These are phyloP conservation scores for Malus hybrid DNA, from an alignment of 331 rosid species.

Conservation along the genomic window DNA sequence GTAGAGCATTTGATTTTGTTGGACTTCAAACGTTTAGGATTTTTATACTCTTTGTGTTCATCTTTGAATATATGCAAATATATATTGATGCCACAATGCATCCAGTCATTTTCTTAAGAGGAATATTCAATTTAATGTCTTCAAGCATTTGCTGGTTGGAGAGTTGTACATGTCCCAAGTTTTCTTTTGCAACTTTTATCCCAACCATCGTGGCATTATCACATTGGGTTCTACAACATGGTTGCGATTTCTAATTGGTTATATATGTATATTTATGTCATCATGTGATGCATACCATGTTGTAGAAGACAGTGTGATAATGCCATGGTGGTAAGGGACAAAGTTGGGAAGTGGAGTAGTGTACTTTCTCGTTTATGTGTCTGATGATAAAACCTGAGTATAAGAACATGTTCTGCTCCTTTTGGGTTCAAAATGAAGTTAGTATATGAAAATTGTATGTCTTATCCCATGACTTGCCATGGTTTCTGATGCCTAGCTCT, in stretches of 20 bases:
- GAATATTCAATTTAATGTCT: neutral
- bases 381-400: neutral
- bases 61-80: neutral
- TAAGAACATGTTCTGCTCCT: too few species aligned
- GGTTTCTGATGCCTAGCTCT: conserved; percentile 5
- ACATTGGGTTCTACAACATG: neutral
- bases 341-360: too few species aligned
- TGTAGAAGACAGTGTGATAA: neutral
- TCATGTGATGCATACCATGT: neutral
- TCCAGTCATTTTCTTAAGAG: neutral
- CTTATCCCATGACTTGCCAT: neutral
- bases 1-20: too few species aligned
- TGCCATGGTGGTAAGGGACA: neutral
- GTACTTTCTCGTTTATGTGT: neutral
- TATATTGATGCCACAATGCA: neutral
- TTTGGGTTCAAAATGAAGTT: neutral
- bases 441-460: too few species aligned
- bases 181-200: neutral
- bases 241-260: neutral
- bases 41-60: neutral
- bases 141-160: neutral
- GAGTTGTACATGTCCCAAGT: neutral
- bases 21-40: neutral
- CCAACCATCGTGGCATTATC: neutral
- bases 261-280: too few species aligned